A percentile compares a stretch with the other conserved stretches of the same genome.
These are phyloP conservation scores for Neurospora sp. DNA, from an alignment of 495 filamentous ascomycete genomes.

Conservation along the genomic window DNA sequence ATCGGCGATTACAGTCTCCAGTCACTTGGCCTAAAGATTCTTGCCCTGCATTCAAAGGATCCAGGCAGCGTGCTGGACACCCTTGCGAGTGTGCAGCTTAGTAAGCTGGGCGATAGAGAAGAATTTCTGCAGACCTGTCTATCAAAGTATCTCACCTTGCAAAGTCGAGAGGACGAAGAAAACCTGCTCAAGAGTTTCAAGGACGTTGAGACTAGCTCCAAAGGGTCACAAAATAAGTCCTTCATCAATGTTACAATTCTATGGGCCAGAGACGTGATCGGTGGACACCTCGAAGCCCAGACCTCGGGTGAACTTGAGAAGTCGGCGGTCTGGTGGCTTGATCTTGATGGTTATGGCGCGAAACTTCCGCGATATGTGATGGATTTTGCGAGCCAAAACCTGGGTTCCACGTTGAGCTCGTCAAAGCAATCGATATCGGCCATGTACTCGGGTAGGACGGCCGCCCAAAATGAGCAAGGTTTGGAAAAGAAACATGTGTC, in stretches of 20 bases:
- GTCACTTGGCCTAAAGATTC: slow-evolving; percentile 7
- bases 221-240: background rate
- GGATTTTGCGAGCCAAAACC: background rate
- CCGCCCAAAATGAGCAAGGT: background rate
- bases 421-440: background rate
- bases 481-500: background rate
- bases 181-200: background rate
- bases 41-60: slow-evolving; percentile 8
- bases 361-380: background rate
- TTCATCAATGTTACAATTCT: background rate
- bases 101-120: slow-evolving; percentile 12
- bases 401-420: background rate
- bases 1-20: slow-evolving; percentile 12
- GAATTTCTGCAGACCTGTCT: slow-evolving; percentile 11
- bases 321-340: background rate
- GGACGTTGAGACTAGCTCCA: background rate
- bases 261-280: background rate
- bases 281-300: background rate
- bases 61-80: slow-evolving; percentile 5
- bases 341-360: background rate
- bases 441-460: background rate
- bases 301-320: background rate
- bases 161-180: background rate
- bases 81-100: slow-evolving; percentile 8
- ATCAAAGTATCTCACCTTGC: slow-evolving; percentile 8